Conservation (phyloP, 805 yeast genomes). For the Ogataea paraovalis region DNA sequence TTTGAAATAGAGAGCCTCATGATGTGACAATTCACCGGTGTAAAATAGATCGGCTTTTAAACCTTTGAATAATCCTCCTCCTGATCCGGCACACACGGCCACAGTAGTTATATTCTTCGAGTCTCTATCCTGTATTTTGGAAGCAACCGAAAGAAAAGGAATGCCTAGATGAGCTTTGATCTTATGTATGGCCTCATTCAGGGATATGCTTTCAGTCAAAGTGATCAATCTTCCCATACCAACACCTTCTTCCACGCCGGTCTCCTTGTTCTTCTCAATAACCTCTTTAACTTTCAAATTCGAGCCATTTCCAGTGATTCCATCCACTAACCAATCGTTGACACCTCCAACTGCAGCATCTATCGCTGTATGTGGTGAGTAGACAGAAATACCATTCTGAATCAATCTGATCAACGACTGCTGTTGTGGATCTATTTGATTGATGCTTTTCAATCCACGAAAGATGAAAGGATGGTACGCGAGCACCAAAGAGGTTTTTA, state of each 20-base stretch:
- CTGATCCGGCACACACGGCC: constrained; percentile 96
- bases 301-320: constrained; percentile 31
- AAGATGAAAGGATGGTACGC: constrained; percentile 96
- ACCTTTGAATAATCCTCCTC: constrained; percentile 69
- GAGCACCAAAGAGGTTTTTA: constrained; percentile 54
- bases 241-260: constrained; percentile 37
- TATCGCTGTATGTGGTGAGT: constrained; percentile 93
- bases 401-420: constrained; percentile 66
- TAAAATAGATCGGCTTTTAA: constrained; percentile 62
- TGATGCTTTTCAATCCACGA: constrained; percentile 74
- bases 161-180: constrained; percentile 55
- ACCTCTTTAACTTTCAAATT: constrained; percentile 27
- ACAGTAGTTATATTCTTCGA: constrained; percentile 43
- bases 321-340: constrained; percentile 83
- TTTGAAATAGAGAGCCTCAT: constrained; percentile 69
- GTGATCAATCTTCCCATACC: constrained; percentile 80
- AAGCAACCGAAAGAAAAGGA: constrained; percentile 59
- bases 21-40: constrained; percentile 95
- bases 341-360: constrained; percentile 94
- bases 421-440: constrained; percentile 72
- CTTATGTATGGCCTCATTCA: constrained; percentile 42
- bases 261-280: constrained; percentile 41
- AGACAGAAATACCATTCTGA: constrained; percentile 78
- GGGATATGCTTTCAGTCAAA: constrained; percentile 39
- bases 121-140: constrained; percentile 23